Conservation (phyloP, 768 basidiomycete species). For the Calvatia gigantea region DNA sequence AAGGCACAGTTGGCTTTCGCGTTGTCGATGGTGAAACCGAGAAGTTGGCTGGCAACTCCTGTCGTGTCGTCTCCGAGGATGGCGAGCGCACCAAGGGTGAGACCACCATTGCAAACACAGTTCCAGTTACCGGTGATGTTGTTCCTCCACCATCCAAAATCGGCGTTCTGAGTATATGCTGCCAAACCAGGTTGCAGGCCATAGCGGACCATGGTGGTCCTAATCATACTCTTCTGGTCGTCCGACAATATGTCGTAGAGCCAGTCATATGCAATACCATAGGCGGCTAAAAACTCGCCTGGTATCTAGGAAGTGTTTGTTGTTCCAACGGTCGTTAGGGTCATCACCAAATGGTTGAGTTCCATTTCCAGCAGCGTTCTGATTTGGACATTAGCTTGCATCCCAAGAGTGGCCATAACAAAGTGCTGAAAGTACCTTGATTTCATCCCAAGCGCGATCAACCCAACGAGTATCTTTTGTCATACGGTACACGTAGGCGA, state of each 20-base stretch:
- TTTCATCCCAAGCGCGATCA: conserved; percentile 79
- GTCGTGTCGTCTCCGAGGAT: conserved; percentile 82
- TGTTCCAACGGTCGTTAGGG: conserved; percentile 73
- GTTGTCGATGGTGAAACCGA: conserved; percentile 67
- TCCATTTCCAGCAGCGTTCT: conserved; percentile 74
- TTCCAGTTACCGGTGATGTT: conserved; percentile 93
- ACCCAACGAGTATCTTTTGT: conserved; percentile 91
- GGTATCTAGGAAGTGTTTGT: conserved; percentile 84
- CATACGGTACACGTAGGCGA: conserved; percentile 86
- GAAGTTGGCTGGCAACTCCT: conserved; percentile 62
- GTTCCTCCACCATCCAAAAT: conserved; percentile 76
- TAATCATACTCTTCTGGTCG: conserved; percentile 68
- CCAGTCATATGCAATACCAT: conserved; percentile 96
- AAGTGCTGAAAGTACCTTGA: conserved; percentile 57
- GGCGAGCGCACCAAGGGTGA: conserved; percentile 87
- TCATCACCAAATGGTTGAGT: conserved; percentile 55
- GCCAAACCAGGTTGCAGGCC: conserved; percentile 68
- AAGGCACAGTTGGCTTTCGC: conserved; percentile 74
- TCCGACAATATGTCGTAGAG: conserved; percentile 79
- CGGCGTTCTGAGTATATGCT: conserved; percentile 40
- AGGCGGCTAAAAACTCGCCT: conserved; percentile 90
- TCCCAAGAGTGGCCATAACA: neutral
- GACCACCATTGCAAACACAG: conserved; percentile 90
- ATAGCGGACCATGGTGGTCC: conserved; percentile 67
- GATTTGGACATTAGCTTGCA: neutral